These are phyloP conservation scores for Scenedesmus sp. DNA, from an alignment of 163 green algal species.

Conservation along the genomic window DNA sequence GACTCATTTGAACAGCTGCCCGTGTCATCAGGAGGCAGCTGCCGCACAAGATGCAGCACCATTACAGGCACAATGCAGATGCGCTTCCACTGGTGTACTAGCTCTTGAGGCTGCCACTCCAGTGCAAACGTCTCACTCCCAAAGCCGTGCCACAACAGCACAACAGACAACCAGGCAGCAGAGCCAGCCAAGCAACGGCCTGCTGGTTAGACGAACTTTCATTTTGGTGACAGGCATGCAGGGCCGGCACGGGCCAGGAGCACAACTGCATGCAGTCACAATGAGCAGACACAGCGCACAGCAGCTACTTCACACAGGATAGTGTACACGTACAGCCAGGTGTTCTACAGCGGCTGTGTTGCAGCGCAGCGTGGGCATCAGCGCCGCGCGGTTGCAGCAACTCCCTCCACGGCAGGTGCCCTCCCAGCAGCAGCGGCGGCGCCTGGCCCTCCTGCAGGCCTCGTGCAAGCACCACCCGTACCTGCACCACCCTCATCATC, in stretches of 20 bases:
- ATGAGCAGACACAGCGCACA: background rate
- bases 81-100: background rate
- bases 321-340: slow-evolving; percentile 1
- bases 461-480: background rate
- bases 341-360: background rate
- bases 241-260: background rate
- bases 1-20: background rate
- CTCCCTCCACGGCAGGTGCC: background rate
- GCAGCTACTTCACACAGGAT: slow-evolving; percentile 8
- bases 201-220: background rate
- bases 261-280: background rate
- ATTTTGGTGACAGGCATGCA: background rate
- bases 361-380: background rate
- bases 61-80: background rate
- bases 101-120: background rate
- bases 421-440: background rate
- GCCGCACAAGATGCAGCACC: background rate
- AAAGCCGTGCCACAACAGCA: background rate
- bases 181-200: background rate
- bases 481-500: background rate
- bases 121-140: background rate
- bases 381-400: background rate
- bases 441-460: background rate
- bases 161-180: background rate
- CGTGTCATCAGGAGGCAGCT: background rate